Percentiles rank a stretch among this genome's conserved stretches.
Conservation (phyloP, 1,284 basidiomycete species). For the Puccinia triticina region DNA sequence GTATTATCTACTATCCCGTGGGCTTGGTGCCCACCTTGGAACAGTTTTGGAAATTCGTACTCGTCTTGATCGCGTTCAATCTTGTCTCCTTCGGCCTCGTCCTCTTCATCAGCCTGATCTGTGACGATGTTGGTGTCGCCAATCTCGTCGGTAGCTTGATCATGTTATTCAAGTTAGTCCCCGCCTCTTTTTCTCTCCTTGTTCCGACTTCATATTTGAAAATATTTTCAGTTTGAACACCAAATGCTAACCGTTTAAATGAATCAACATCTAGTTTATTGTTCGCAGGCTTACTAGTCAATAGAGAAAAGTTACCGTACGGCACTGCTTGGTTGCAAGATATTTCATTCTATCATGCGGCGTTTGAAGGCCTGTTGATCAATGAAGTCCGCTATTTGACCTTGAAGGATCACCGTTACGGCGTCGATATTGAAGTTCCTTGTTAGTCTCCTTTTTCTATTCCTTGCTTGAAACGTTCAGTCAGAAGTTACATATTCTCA, state of each 20-base stretch:
- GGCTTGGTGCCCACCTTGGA: slow-evolving; percentile 86
- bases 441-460: slow-evolving; percentile 24
- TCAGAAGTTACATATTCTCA: slow-evolving; percentile 73
- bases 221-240: slow-evolving; percentile 32
- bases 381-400: slow-evolving; percentile 94
- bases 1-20: slow-evolving; percentile 88
- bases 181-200: not conserved
- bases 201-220: slow-evolving; percentile 35
- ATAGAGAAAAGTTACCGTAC: slow-evolving; percentile 77
- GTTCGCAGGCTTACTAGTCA: slow-evolving; percentile 93
- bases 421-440: slow-evolving; percentile 81
- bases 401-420: slow-evolving; percentile 84
- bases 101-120: slow-evolving; percentile 82
- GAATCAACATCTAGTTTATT: slow-evolving; percentile 68
- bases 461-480: not conserved
- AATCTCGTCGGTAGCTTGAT: slow-evolving; percentile 89
- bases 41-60: slow-evolving; percentile 96
- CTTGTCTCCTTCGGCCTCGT: slow-evolving; percentile 88
- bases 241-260: not conserved
- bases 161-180: slow-evolving; percentile 92
- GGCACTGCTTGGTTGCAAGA: slow-evolving; percentile 83
- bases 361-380: slow-evolving; percentile 90
- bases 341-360: slow-evolving; percentile 97
- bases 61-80: slow-evolving; percentile 92
- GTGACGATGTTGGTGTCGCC: slow-evolving; percentile 81